phyloP scores from a whole-genome alignment of 805 yeast genomes.

The Cyberlindnera japonica region DNA sequence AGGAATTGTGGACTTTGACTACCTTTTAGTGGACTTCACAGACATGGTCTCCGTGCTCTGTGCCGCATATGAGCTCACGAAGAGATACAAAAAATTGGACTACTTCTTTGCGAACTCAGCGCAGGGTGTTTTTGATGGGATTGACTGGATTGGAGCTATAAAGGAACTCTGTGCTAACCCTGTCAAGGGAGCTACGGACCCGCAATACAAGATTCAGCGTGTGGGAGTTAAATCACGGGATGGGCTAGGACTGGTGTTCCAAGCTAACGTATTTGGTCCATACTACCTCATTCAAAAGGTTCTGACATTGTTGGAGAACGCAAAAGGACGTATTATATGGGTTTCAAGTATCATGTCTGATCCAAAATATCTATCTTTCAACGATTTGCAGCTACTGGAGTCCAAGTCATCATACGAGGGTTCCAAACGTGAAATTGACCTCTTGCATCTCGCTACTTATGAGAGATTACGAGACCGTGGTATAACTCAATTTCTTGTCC shows the following conservation, averaged over 20 bases:
- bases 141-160: conserved; percentile 79
- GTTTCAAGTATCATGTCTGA: conserved; percentile 79
- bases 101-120: conserved; percentile 86
- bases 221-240: conserved; percentile 75
- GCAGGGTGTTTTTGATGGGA: conserved; percentile 81
- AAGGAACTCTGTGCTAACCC: conserved; percentile 66
- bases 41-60: conserved; percentile 80
- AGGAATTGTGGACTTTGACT: conserved; percentile 77
- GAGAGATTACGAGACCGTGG: conserved; percentile 46
- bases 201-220: conserved; percentile 79
- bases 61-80: conserved; percentile 67
- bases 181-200: conserved; percentile 79
- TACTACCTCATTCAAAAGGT: conserved; percentile 75
- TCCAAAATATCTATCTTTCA: conserved; percentile 65
- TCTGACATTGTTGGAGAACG: conserved; percentile 44
- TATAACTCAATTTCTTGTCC: conserved; percentile 72
- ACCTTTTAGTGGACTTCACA: conserved; percentile 82
- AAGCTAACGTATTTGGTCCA: conserved; percentile 96
- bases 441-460: conserved; percentile 73
- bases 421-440: conserved; percentile 81
- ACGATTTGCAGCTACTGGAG: conserved; percentile 69
- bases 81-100: conserved; percentile 65
- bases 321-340: conserved; percentile 76
- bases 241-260: conserved; percentile 83
- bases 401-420: conserved; percentile 81